Conservation (phyloP, 2,329 filamentous ascomycete species). For the Aspergillus eucalypticola region DNA sequence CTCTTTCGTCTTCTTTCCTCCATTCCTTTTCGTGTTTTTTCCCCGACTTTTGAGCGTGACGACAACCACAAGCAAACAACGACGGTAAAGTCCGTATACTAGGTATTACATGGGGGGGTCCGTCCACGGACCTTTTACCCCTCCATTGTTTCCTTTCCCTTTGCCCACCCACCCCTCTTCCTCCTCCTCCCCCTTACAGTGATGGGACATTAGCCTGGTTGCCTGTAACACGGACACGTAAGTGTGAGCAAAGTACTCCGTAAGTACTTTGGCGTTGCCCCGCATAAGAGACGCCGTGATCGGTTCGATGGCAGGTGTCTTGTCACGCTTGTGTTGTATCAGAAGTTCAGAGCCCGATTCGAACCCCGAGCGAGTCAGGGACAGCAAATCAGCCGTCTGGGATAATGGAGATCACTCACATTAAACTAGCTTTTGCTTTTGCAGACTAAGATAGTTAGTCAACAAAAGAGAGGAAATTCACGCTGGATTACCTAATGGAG, state of each 20-base stretch:
- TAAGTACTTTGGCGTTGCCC: background rate
- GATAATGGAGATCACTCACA: background rate
- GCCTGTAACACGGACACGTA: conserved; percentile 1
- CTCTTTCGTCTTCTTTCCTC: too few relatives aligned
- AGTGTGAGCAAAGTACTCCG: background rate
- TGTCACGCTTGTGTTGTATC: background rate
- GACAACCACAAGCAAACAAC: too few relatives aligned
- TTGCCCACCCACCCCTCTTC: background rate
- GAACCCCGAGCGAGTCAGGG: background rate
- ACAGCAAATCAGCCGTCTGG: background rate
- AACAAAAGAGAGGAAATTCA: background rate
- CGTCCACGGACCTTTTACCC: background rate
- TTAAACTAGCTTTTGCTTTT: too few relatives aligned
- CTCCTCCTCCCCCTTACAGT: conserved; percentile 4
- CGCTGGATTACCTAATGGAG: background rate
- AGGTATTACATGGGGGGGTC: too few relatives aligned
- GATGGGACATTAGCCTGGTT: conserved; percentile 1
- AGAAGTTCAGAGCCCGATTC: background rate
- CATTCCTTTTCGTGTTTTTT: too few relatives aligned
- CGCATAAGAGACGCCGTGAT: background rate
- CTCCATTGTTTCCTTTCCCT: background rate
- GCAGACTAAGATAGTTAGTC: too few relatives aligned
- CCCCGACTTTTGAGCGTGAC: too few relatives aligned
- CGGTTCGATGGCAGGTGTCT: background rate
- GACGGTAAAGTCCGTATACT: too few relatives aligned